Conservation (phyloP, 2,329 filamentous ascomycete species). For the Fusarium pseudoanthophilum region DNA sequence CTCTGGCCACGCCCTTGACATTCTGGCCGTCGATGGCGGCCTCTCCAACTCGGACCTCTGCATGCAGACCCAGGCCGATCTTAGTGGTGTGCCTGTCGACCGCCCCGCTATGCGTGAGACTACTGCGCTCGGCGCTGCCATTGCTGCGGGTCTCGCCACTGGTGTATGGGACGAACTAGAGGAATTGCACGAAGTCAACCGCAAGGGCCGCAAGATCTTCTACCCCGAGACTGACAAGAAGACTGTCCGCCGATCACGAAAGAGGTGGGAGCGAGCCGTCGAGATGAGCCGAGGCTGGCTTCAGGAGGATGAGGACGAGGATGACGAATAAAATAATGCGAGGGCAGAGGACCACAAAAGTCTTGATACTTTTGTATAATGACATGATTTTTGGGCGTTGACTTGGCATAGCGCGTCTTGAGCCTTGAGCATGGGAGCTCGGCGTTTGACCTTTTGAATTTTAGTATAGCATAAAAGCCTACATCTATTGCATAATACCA, state of each 20-base stretch:
- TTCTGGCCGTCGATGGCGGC: constrained; percentile 86
- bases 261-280: constrained; percentile 67
- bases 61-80: constrained; percentile 92
- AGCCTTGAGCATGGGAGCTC: constrained; percentile 29
- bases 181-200: constrained; percentile 79
- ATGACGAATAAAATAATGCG: constrained; percentile 18
- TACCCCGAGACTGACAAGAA: constrained; percentile 67
- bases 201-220: constrained; percentile 75
- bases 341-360: not conserved
- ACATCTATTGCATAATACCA: constrained; percentile 28
- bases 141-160: constrained; percentile 87
- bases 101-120: constrained; percentile 91
- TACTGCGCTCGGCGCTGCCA: constrained; percentile 87
- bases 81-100: constrained; percentile 84
- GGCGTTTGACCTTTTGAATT: constrained; percentile 22
- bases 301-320: constrained; percentile 47
- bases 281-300: constrained; percentile 69
- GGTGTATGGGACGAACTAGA: constrained; percentile 81
- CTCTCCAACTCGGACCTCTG: constrained; percentile 89
- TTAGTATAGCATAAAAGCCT: constrained; percentile 15
- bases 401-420: constrained; percentile 27
- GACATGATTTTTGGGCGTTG: constrained; percentile 21
- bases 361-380: constrained; percentile 6
- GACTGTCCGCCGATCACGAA: constrained; percentile 56
- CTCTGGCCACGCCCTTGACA: constrained; percentile 77